Conservation (phyloP, 805 yeast genomes). For the Starmerella lactis-condensi region DNA sequence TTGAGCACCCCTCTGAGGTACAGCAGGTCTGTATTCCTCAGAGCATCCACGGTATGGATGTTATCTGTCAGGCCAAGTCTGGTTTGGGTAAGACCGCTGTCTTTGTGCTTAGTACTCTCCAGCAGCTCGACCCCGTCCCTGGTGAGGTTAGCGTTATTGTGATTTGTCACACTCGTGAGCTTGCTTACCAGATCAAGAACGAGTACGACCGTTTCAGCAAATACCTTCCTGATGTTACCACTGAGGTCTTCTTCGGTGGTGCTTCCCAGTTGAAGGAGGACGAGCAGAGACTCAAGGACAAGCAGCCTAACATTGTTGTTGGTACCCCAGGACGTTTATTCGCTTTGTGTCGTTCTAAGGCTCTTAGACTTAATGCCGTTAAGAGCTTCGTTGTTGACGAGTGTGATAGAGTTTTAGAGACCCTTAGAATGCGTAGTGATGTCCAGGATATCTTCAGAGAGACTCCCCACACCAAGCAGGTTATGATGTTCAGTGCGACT, state of each 20-base stretch:
- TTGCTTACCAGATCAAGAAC: slow-evolving; percentile 94
- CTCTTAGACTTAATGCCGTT: slow-evolving; percentile 67
- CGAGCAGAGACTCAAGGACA: slow-evolving; percentile 72
- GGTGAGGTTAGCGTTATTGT: slow-evolving; percentile 92
- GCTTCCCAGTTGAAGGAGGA: slow-evolving; percentile 59
- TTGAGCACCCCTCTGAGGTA: slow-evolving; percentile 98
- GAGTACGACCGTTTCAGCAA: slow-evolving; percentile 95
- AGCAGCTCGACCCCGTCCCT: slow-evolving; percentile 91
- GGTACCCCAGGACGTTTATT: slow-evolving; percentile 97
- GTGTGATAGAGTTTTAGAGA: slow-evolving; percentile 94
- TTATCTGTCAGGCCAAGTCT: slow-evolving; percentile 95
- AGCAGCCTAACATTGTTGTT: slow-evolving; percentile 89
- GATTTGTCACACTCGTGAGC: slow-evolving; percentile 94
- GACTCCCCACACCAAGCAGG: slow-evolving; percentile 96
- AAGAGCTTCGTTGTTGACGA: slow-evolving; percentile 93
- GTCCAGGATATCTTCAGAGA: slow-evolving; percentile 95
- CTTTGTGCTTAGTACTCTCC: slow-evolving; percentile 84
- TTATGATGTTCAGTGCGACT: slow-evolving; percentile 98
- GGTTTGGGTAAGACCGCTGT: slow-evolving; percentile 99
- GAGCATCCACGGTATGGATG: slow-evolving; percentile 93
- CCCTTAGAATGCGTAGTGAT: slow-evolving; percentile 87
- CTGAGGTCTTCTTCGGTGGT: slow-evolving; percentile 96
- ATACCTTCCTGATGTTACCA: slow-evolving; percentile 93
- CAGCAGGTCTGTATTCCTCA: slow-evolving; percentile 98
- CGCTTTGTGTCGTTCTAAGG: slow-evolving; percentile 82